phyloP scores from a whole-genome alignment of 305 asterid genomes.

The Monarda citriodora region DNA sequence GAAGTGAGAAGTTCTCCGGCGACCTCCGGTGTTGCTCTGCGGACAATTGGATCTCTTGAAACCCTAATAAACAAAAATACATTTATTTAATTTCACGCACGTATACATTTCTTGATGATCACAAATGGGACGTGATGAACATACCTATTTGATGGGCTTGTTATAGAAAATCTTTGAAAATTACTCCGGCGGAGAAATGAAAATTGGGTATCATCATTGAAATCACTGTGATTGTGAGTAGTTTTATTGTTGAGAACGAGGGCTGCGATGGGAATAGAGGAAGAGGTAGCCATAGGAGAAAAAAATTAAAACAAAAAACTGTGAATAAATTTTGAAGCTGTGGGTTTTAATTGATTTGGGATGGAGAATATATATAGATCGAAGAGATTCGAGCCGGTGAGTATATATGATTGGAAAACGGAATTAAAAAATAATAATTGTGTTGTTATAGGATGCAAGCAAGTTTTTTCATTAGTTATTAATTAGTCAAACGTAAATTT shows the following conservation, averaged over 20 bases:
- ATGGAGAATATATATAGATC: not conserved
- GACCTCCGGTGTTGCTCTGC: constrained; percentile 27
- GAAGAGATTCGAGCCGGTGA: not conserved
- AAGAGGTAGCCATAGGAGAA: constrained; percentile 19
- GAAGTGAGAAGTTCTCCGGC: constrained; percentile 33
- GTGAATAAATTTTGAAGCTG: not conserved
- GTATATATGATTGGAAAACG: not conserved
- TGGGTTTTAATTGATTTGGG: not conserved
- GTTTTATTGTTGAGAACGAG: constrained; percentile 4
- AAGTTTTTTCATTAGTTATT: not conserved
- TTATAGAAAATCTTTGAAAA: constrained; percentile 9
- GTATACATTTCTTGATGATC: not conserved
- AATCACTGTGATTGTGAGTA: not conserved
- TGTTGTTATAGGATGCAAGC: not conserved
- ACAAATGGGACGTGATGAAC: not conserved
- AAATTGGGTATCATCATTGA: not conserved
- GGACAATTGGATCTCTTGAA: constrained; percentile 21
- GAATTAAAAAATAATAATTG: not conserved
- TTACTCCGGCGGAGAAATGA: constrained; percentile 11
- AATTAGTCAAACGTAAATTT: no score
- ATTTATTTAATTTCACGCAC: not conserved
- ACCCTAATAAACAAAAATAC: not conserved
- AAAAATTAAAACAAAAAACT: no score
- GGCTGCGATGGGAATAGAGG: not conserved
- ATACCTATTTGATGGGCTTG: constrained; percentile 16